A percentile compares a stretch with the other conserved stretches of the same genome.
Conservation (phyloP, 495 filamentous ascomycete genomes). For the Penicilliopsis zonata region DNA sequence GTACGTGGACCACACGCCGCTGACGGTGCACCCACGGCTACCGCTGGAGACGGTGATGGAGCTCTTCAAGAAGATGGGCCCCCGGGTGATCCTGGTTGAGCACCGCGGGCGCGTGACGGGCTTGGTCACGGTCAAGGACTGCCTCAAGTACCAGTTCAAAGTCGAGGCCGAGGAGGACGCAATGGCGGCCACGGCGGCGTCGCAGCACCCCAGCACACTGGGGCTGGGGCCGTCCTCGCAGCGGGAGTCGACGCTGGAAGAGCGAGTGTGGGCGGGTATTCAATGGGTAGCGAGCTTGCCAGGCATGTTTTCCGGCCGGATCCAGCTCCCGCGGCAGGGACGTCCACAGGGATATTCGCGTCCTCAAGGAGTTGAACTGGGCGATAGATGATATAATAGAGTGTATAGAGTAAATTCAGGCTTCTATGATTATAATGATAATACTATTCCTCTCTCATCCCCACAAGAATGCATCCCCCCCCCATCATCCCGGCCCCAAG, state of each 20-base stretch:
- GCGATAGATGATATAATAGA: no score
- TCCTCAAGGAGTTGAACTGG: no score
- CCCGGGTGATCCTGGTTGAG: slow-evolving; percentile 86
- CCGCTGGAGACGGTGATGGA: slow-evolving; percentile 98
- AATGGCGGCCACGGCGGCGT: slow-evolving; percentile 31
- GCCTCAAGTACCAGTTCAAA: slow-evolving; percentile 95
- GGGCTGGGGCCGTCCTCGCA: slow-evolving; percentile 20
- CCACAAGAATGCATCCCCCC: neutral
- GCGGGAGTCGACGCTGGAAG: slow-evolving; percentile 32
- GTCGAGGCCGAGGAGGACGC: slow-evolving; percentile 82
- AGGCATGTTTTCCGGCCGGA: no score
- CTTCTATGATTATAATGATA: no score
- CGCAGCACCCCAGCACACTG: slow-evolving; percentile 24
- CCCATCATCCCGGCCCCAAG: slow-evolving; percentile 1
- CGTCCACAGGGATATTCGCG: no score
- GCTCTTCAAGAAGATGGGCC: slow-evolving; percentile 96
- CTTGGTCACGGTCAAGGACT: slow-evolving; percentile 93
- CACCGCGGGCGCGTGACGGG: slow-evolving; percentile 72
- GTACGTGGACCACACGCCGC: slow-evolving; percentile 82
- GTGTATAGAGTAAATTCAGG: no score
- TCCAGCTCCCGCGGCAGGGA: no score
- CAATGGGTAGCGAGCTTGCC: slow-evolving; percentile 38
- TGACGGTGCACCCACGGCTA: slow-evolving; percentile 83
- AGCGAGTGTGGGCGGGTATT: slow-evolving; percentile 58
- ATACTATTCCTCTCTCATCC: slow-evolving; percentile 1